Percentiles rank a stretch among this genome's conserved stretches.
Conservation (phyloP, 192 early-diverging fungal species). For the Coemansia sp. region DNA sequence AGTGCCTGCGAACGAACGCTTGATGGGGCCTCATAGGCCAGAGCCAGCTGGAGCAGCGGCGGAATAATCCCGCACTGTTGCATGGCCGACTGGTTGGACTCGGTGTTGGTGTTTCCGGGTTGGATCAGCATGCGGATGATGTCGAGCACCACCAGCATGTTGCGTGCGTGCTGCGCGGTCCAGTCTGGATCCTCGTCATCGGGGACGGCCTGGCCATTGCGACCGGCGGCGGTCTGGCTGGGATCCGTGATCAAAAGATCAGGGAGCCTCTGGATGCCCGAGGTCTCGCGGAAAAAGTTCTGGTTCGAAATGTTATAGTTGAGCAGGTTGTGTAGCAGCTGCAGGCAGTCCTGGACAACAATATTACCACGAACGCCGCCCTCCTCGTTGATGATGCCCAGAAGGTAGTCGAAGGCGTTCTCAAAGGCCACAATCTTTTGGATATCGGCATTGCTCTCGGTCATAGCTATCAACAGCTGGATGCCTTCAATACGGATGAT, state of each 20-base stretch:
- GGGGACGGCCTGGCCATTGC: conserved; percentile 23
- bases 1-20: conserved; percentile 77
- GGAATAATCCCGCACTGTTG: conserved; percentile 74
- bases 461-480: conserved; percentile 84
- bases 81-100: conserved; percentile 88
- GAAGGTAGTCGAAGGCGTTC: conserved; percentile 90
- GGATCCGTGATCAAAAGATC: conserved; percentile 62
- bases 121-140: conserved; percentile 86
- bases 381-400: conserved; percentile 85
- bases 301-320: conserved; percentile 98
- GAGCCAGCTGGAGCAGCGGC: conserved; percentile 72
- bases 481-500: conserved; percentile 97
- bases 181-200: conserved; percentile 54
- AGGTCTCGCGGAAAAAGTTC: conserved; percentile 96
- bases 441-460: conserved; percentile 89
- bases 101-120: conserved; percentile 82
- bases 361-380: conserved; percentile 91
- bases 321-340: conserved; percentile 87
- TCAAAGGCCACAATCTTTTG: conserved; percentile 99
- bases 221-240: conserved; percentile 43
- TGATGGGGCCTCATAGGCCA: conserved; percentile 73
- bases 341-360: conserved; percentile 90
- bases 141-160: conserved; percentile 84
- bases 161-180: conserved; percentile 85
- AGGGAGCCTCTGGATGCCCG: conserved; percentile 87